Conservation (phyloP, 176 grass and related monocot genomes). For the Musa itinerans region DNA sequence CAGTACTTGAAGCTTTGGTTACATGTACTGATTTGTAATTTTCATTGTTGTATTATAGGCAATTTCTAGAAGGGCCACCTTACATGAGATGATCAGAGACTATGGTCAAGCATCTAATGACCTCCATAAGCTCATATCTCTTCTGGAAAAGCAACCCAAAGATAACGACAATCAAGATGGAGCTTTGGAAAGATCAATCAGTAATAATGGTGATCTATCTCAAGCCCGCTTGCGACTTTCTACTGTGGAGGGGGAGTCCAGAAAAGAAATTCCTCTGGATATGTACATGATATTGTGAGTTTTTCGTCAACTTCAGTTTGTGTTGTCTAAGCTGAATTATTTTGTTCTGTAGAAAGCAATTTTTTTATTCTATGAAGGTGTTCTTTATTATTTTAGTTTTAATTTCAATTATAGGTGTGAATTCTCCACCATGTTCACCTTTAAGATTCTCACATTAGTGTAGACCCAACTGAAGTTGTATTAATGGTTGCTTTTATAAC, state of each 20-base stretch:
- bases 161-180: slow-evolving; percentile 36
- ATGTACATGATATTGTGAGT: slow-evolving; percentile 86
- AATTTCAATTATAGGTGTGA: not conserved
- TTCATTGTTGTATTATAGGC: slow-evolving; percentile 38
- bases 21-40: not conserved
- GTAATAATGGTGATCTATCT: slow-evolving; percentile 37
- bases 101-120: slow-evolving; percentile 68
- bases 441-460: not conserved
- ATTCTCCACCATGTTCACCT: not conserved
- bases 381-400: not conserved
- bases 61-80: slow-evolving; percentile 79
- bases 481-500: not conserved
- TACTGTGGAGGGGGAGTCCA: slow-evolving; percentile 44
- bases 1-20: not conserved
- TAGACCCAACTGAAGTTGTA: not conserved
- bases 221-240: slow-evolving; percentile 51
- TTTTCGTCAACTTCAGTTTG: not conserved
- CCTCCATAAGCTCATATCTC: slow-evolving; percentile 52
- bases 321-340: not conserved
- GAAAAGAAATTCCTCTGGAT: slow-evolving; percentile 53
- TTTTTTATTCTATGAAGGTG: not conserved
- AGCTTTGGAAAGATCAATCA: slow-evolving; percentile 25
- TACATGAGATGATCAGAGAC: slow-evolving; percentile 75
- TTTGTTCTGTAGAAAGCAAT: not conserved
- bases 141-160: slow-evolving; percentile 65